phyloP scores from a whole-genome alignment of 1,139 yeast species.

The Pichia sp. region DNA sequence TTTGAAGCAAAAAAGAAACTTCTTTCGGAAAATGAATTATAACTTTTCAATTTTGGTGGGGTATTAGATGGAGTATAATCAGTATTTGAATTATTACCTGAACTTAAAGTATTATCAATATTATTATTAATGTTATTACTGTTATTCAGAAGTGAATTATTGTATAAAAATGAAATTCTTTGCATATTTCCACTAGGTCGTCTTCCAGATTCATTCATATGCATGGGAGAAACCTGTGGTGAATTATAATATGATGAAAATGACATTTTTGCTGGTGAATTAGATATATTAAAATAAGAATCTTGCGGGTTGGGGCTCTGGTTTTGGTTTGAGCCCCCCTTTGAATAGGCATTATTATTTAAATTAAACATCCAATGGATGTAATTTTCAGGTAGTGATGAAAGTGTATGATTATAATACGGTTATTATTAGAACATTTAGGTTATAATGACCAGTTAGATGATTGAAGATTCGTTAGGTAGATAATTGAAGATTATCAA shows the following conservation, averaged over 20 bases:
- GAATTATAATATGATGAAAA: background rate
- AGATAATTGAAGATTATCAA: no score
- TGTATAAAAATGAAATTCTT: constrained; percentile 31
- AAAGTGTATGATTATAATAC: no score
- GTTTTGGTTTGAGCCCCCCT: no score
- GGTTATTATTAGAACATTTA: no score
- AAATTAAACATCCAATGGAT: no score
- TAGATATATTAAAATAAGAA: background rate
- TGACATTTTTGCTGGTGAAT: background rate
- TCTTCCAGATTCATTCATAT: constrained; percentile 21
- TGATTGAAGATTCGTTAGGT: no score
- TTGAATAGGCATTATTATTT: no score
- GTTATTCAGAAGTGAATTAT: constrained; percentile 5
- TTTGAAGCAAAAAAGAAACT: constrained; percentile 25
- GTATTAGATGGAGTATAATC: background rate
- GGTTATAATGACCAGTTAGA: no score
- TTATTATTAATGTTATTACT: background rate
- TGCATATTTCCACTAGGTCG: constrained; percentile 28
- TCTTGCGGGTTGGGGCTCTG: background rate
- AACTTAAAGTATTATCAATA: background rate
- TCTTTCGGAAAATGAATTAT: constrained; percentile 14
- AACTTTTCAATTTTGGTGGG: background rate
- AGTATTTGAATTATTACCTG: background rate
- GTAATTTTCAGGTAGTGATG: no score
- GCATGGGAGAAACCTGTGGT: constrained; percentile 21